phyloP scores from a whole-genome alignment of 2,329 filamentous ascomycete genomes.

The Xenoacremonium recifei region DNA sequence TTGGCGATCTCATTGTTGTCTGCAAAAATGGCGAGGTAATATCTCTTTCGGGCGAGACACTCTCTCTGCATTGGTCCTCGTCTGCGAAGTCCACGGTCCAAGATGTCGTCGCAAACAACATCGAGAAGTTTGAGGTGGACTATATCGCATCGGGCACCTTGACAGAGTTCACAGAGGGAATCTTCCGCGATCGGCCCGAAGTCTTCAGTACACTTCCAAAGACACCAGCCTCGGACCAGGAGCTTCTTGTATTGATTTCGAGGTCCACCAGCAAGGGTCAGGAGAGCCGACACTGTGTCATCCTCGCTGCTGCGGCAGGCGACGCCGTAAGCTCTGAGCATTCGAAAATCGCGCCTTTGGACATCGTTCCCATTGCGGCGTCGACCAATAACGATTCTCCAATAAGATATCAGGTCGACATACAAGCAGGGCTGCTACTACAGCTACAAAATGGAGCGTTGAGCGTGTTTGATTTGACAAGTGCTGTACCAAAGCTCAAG shows the following conservation, averaged over 20 bases:
- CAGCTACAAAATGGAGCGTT: constrained; percentile 55
- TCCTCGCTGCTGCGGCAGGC: constrained; percentile 32
- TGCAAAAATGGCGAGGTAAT: constrained; percentile 60
- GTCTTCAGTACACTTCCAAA: constrained; percentile 51
- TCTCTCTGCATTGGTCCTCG: constrained; percentile 34
- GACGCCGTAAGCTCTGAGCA: constrained; percentile 22
- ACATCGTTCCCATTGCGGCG: constrained; percentile 36
- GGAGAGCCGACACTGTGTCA: constrained; percentile 29
- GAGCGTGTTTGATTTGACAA: constrained; percentile 62
- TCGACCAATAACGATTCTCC: constrained; percentile 11
- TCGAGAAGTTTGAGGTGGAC: constrained; percentile 45
- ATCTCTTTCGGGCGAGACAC: constrained; percentile 56
- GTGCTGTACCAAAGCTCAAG: constrained; percentile 59
- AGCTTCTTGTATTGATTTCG: constrained; percentile 55
- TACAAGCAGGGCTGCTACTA: constrained; percentile 62
- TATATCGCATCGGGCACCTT: constrained; percentile 46
- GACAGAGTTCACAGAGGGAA: constrained; percentile 50
- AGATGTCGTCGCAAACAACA: constrained; percentile 30
- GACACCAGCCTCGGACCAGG: constrained; percentile 44
- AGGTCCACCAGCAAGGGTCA: constrained; percentile 31
- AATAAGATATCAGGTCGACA: constrained; percentile 55
- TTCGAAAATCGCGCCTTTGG: constrained; percentile 38
- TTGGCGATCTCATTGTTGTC: constrained; percentile 51
- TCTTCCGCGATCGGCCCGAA: constrained; percentile 55
- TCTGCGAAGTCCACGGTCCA: constrained; percentile 34